Conservation (phyloP, 2,329 filamentous ascomycete genomes). For the Talaromyces sp. region DNA sequence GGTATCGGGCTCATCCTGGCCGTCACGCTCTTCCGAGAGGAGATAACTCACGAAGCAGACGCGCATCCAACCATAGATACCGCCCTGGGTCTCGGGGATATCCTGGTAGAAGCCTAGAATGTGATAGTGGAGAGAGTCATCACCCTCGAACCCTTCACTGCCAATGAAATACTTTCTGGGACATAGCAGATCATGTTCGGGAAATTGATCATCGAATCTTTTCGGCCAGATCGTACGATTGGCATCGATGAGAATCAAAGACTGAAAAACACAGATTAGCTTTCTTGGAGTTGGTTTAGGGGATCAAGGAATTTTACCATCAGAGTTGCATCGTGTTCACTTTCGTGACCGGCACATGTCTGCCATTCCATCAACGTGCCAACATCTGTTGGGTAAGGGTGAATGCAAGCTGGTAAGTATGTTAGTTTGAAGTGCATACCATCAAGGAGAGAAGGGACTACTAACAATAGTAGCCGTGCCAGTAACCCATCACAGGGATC, state of each 20-base stretch:
- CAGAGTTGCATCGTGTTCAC: constrained; percentile 14
- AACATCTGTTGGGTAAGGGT: constrained; percentile 29
- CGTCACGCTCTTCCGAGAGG: not conserved
- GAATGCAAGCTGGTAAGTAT: constrained; percentile 32
- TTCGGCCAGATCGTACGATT: constrained; percentile 28
- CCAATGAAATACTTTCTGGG: constrained; percentile 28
- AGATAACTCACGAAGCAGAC: constrained; percentile 37
- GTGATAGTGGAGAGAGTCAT: constrained; percentile 17
- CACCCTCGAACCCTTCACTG: constrained; percentile 19
- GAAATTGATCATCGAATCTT: constrained; percentile 25
- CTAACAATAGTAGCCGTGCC: constrained; percentile 38
- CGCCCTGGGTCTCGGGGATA: constrained; percentile 26
- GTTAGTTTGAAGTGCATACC: not conserved
- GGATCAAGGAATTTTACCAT: not conserved
- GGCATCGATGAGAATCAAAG: constrained; percentile 7
- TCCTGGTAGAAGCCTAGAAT: constrained; percentile 38
- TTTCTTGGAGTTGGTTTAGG: not conserved
- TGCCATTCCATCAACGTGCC: constrained; percentile 30
- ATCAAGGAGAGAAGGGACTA: not conserved
- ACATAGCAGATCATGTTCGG: constrained; percentile 11
- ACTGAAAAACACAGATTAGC: not conserved
- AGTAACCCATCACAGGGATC: constrained; percentile 21
- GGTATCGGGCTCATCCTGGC: not conserved
- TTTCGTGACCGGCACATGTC: constrained; percentile 33
- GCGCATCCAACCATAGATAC: constrained; percentile 36